Evolutionary conservation across 352 stramenopile genomes (phyloP), one percentile per base, ranked within the genome.

Genomic region (Pythium phragmitis): DNA sequence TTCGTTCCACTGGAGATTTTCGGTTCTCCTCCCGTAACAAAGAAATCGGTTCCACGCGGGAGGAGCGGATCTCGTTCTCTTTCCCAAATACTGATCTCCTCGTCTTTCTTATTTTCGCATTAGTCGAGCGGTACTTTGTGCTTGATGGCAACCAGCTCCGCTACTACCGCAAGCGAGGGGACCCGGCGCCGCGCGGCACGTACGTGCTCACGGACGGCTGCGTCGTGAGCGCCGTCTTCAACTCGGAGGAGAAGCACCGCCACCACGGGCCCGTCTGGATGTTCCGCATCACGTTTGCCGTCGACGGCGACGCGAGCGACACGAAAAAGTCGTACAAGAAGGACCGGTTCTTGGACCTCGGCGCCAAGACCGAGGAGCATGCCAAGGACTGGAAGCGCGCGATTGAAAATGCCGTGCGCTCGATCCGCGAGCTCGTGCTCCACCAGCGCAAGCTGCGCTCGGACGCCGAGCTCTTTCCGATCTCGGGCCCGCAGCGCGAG

Each of bases 241-340:
- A 93, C 63, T 94, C 85, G 42, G 86, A 94, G 60, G 87, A 96
- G 70, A 96, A 93, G 70, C 86, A 96, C 73, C 88, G 87, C 42
- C 87, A 96, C 63, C 85, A 96, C 67, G 87, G 77, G 0, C 85
- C 84, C 13, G 87, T 93, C 23, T 94, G 84, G 83, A 95, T 95
- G 85, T 95, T 95, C 65, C 87, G 87, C 75, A 93, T 95, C 67
- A 95, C 87, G 48, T 95, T 95, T 66, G 67, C 82, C 2, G 79
- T 93, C 12, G 84, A 88, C 37, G 50, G 41, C 42, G 60, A 53
- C 13, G 74, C 82, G 33, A 64, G 60, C 23, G 87, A 96, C 49
- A 39, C 34, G 34, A 94, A 96, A 46, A 94, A 96, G 68, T 88
- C 78, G 14, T 94, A 91, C 79, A 91, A 92, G 76, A 96, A 96